These are phyloP conservation scores for Lodderomyces elongisporus DNA, from an alignment of 1,139 yeast species.

Conservation along the genomic window DNA sequence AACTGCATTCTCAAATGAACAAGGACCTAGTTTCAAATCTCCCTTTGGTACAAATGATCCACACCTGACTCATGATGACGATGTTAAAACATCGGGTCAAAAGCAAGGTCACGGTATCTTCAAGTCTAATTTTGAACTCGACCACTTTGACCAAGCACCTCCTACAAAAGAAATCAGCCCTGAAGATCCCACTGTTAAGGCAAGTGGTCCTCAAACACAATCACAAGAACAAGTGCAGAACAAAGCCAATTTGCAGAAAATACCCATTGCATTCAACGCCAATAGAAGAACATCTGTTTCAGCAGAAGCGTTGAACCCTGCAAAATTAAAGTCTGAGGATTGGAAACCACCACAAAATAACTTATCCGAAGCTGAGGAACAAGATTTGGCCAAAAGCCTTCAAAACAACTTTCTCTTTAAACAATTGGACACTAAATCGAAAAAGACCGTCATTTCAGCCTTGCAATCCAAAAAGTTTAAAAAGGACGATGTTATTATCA, in stretches of 20 bases:
- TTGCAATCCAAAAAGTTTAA: constrained; percentile 64
- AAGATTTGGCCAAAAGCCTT: constrained; percentile 65
- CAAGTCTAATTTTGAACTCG: constrained; percentile 43
- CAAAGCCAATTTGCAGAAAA: constrained; percentile 10
- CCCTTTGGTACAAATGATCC: constrained; percentile 64
- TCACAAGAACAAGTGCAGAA: not conserved
- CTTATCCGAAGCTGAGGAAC: constrained; percentile 59
- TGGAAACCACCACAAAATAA: constrained; percentile 75
- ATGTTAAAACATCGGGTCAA: not conserved
- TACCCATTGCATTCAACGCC: constrained; percentile 65
- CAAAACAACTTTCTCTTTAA: constrained; percentile 77
- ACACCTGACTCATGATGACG: constrained; percentile 16
- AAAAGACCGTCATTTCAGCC: constrained; percentile 75
- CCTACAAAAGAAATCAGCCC: constrained; percentile 14
- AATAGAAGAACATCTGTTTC: constrained; percentile 84
- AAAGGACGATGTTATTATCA: constrained; percentile 64
- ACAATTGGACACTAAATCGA: constrained; percentile 69
- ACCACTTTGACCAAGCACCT: constrained; percentile 19
- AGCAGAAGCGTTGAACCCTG: constrained; percentile 69
- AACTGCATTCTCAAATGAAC: constrained; percentile 20
- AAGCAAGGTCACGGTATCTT: constrained; percentile 23
- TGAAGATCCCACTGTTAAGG: constrained; percentile 11
- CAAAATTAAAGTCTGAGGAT: constrained; percentile 49
- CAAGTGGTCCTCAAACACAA: constrained; percentile 1
- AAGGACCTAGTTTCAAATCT: constrained; percentile 53